Evolutionary conservation across 1,139 yeast species (phyloP), one percentile per base, ranked within the genome.

Genomic region (Zygosaccharomyces pseudobailii): DNA sequence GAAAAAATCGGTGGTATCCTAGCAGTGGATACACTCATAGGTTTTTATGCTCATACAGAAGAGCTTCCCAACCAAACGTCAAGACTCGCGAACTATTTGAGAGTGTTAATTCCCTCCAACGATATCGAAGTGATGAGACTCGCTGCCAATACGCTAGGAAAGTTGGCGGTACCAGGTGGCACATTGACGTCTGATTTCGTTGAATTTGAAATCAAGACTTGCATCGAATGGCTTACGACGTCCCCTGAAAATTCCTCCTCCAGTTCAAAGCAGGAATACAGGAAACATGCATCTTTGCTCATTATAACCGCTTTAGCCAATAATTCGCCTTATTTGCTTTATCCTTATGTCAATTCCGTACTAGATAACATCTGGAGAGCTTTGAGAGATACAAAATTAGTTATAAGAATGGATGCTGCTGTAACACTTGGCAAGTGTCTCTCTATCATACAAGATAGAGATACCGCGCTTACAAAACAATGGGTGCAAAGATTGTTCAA

Each of bases 11-110:
- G 97, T 8, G 97, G 97, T 32, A 84, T 90, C 34, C 79, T 88
- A 13, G 97, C 97, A 6, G 84, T 92, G 51, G 94, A 88, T 66
- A 82, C 94, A 10, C 75, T 92, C 54, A 87, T 92, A 47, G 89
- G 84, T 54, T 84, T 84, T 59, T 92, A 87, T 61, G 75, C 78
- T 3, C 78, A 79, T 24, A 87, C 82, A 42, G 90, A 84, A 57
- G 95, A 87, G 58, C 79, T 84, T 57, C 89, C 95, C 24, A 87
- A 88, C 45, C 90, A 88, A 66, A 87, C 95, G 2, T 88, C 97
- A 5, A 73, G 97, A 54, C 82, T 87, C 62, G 94, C 96, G 21
- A 90, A 88, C 58, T 92, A 92, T 62, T 71, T 92, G 54, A 77
- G 96, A 39, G 81, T 85, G 24, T 77, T 89, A 45, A 82, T 92